Percentiles rank a stretch among this genome's conserved stretches.
Conservation (phyloP, 2,329 filamentous ascomycete species). For the Monosporascus cannonballus region DNA sequence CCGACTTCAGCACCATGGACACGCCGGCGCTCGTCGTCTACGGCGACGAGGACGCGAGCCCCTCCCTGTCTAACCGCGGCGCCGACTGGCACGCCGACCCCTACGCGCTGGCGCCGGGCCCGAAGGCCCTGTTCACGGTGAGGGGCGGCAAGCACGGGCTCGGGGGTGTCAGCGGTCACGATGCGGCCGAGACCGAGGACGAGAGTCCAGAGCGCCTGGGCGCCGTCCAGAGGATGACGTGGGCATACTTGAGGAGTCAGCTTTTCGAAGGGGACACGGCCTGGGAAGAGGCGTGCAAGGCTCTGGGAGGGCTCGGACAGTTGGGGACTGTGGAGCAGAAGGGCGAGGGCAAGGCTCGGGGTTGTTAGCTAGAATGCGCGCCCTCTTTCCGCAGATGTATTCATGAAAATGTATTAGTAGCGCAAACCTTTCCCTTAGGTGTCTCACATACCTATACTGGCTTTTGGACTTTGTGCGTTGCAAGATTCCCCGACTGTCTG, state of each 20-base stretch:
- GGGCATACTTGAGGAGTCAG: conserved; percentile 31
- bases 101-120: conserved; percentile 25
- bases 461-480: too few relatives aligned
- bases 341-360: neutral
- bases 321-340: conserved; percentile 27
- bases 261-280: conserved; percentile 28
- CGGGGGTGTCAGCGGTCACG: conserved; percentile 33
- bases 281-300: conserved; percentile 25
- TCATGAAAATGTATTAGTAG: too few relatives aligned
- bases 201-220: conserved; percentile 29
- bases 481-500: too few relatives aligned
- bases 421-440: too few relatives aligned
- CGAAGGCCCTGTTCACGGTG: conserved; percentile 29
- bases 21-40: conserved; percentile 31
- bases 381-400: too few relatives aligned
- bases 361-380: too few relatives aligned
- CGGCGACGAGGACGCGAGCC: conserved; percentile 31
- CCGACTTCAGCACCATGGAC: conserved; percentile 28
- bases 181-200: conserved; percentile 27
- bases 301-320: conserved; percentile 16
- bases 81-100: conserved; percentile 34
- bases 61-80: conserved; percentile 27
- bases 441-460: too few relatives aligned
- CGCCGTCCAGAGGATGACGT: conserved; percentile 30
- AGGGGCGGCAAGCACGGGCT: conserved; percentile 29